These are phyloP conservation scores for Volvox africanus DNA, from an alignment of 139 green algal genomes.

Conservation along the genomic window DNA sequence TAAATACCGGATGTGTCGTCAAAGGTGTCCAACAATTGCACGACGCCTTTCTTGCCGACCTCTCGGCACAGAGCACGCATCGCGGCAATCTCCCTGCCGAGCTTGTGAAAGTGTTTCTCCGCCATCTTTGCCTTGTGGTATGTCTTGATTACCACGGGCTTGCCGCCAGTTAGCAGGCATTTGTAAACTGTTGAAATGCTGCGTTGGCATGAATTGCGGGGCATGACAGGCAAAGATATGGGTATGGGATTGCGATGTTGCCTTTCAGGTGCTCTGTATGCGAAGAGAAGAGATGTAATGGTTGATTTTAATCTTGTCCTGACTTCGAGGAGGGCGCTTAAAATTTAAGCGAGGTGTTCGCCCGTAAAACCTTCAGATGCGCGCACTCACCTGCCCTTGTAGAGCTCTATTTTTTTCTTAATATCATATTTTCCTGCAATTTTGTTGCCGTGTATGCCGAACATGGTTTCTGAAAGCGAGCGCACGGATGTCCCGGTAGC, in stretches of 20 bases:
- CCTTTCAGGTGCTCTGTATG: too few relatives aligned
- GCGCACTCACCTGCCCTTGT: conserved; percentile 71
- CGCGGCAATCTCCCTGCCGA: conserved; percentile 66
- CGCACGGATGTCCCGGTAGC: not conserved
- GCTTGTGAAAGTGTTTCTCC: conserved; percentile 77
- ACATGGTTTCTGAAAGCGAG: conserved; percentile 1
- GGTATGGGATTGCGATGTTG: not conserved
- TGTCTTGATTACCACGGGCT: conserved; percentile 82
- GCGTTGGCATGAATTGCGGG: not conserved
- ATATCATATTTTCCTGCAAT: conserved; percentile 22
- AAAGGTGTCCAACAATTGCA: conserved; percentile 30
- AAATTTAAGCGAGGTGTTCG: not conserved
- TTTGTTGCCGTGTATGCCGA: not conserved
- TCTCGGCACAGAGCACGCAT: conserved; percentile 45
- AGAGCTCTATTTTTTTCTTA: conserved; percentile 71
- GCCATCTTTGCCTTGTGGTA: conserved; percentile 87
- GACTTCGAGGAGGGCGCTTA: too few relatives aligned
- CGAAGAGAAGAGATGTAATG: not conserved
- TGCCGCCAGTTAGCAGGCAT: conserved; percentile 59
- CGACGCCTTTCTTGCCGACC: not conserved
- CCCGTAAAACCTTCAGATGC: not conserved
- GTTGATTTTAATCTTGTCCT: too few relatives aligned
- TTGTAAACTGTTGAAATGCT: conserved; percentile 83
- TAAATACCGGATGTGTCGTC: conserved; percentile 67
- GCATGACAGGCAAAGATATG: not conserved